phyloP scores from a whole-genome alignment of 2,329 filamentous ascomycete species.

The Simplicillium sp. region DNA sequence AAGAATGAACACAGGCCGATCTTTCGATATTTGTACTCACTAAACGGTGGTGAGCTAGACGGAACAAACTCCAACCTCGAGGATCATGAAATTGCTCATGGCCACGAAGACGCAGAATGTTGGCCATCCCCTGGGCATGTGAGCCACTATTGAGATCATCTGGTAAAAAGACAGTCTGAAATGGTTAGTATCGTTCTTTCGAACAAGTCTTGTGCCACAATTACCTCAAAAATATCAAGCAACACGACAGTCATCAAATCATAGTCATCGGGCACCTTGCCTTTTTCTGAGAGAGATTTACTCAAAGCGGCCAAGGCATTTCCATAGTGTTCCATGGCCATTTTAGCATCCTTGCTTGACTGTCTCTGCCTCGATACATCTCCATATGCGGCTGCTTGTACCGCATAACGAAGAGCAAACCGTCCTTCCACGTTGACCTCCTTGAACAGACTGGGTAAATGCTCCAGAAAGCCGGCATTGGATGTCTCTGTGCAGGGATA shows the following conservation, averaged over 20 bases:
- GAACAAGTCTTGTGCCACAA: neutral
- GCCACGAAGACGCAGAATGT: constrained; percentile 26
- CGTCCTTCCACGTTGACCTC: constrained; percentile 26
- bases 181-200: constrained; percentile 1
- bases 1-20: neutral
- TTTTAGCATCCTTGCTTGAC: constrained; percentile 11
- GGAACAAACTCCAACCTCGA: constrained; percentile 28
- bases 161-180: constrained; percentile 22
- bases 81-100: constrained; percentile 22
- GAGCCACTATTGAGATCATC: constrained; percentile 14
- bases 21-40: constrained; percentile 6
- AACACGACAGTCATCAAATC: constrained; percentile 29
- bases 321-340: constrained; percentile 23
- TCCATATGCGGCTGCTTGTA: constrained; percentile 24
- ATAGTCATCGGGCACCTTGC: constrained; percentile 26
- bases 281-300: constrained; percentile 17
- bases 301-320: constrained; percentile 21
- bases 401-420: constrained; percentile 25
- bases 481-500: constrained; percentile 25
- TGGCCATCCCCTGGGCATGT: constrained; percentile 29
- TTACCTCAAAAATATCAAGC: constrained; percentile 29
- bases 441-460: constrained; percentile 25
- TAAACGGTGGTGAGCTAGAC: constrained; percentile 26
- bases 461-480: constrained; percentile 27
- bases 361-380: constrained; percentile 17